phyloP scores from a whole-genome alignment of 352 stramenopile genomes.

The Phytophthora gonapodyides region DNA sequence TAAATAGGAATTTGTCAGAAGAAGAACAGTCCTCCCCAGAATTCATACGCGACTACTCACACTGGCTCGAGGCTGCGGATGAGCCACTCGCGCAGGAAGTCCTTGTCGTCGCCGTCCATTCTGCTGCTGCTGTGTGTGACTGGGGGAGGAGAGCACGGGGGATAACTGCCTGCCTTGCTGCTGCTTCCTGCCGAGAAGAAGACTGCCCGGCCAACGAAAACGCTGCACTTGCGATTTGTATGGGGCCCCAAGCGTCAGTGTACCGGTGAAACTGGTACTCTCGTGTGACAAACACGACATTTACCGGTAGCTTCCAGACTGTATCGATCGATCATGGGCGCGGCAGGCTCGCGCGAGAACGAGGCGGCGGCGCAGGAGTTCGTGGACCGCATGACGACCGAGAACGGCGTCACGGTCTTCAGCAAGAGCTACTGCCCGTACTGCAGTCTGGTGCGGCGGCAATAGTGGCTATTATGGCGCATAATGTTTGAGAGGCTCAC shows the following conservation, averaged over 20 bases:
- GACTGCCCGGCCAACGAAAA: conserved; percentile 30
- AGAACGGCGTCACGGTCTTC: conserved; percentile 79
- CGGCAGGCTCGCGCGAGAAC: conserved; percentile 48
- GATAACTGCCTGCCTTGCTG: conserved; percentile 23
- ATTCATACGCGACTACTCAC: conserved; percentile 39
- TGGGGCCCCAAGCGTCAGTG: neutral
- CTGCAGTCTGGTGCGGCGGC: conserved; percentile 65
- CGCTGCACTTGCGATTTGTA: conserved; percentile 20
- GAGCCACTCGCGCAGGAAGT: conserved; percentile 87
- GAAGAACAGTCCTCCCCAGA: too few relatives aligned
- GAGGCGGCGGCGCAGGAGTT: conserved; percentile 59
- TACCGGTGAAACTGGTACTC: too few relatives aligned
- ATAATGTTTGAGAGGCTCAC: too few relatives aligned
- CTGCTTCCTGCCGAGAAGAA: conserved; percentile 16
- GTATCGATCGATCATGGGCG: conserved; percentile 35
- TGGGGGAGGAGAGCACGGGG: conserved; percentile 11
- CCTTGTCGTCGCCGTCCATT: conserved; percentile 83
- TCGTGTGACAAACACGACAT: conserved; percentile 13
- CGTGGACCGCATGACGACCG: conserved; percentile 51
- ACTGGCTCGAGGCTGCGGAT: conserved; percentile 85
- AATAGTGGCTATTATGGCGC: neutral
- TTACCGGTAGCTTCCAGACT: neutral
- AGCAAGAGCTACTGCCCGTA: conserved; percentile 96
- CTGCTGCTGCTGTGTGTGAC: conserved; percentile 2
- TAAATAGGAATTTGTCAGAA: neutral